Evolutionary conservation across 1,284 basidiomycete species (phyloP).

Genomic region (Hemileia vastatrix): DNA sequence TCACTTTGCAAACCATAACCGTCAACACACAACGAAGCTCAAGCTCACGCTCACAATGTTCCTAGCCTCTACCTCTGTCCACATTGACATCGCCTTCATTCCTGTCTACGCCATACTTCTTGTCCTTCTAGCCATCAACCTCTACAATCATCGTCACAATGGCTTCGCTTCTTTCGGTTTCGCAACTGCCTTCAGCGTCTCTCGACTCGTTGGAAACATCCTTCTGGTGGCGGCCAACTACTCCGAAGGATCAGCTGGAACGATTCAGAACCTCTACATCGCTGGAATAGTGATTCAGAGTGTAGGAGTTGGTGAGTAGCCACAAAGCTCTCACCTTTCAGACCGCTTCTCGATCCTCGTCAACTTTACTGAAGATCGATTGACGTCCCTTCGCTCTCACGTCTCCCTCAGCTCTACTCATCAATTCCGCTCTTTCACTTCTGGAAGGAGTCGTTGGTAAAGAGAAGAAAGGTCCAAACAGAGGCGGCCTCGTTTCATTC

Average conservation of each 20-base stretch:
- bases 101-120: neutral
- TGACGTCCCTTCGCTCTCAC: neutral
- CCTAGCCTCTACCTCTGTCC: neutral
- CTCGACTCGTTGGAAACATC: neutral
- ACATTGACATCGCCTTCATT: neutral
- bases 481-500: neutral
- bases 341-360: too few relatives aligned
- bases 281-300: neutral
- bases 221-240: neutral
- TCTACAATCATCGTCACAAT: neutral
- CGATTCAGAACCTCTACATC: neutral
- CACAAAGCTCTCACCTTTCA: neutral
- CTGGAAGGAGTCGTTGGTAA: neutral
- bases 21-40: too few relatives aligned
- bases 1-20: too few relatives aligned
- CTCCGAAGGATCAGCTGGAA: neutral
- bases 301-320: neutral
- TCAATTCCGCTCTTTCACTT: neutral
- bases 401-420: neutral
- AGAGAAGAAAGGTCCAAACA: neutral
- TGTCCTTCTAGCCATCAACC: neutral
- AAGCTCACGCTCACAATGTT: too few relatives aligned
- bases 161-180: neutral
- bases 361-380: neutral
- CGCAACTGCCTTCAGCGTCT: neutral